phyloP scores from a whole-genome alignment of 495 filamentous ascomycete genomes.

The Tuber aestivum region DNA sequence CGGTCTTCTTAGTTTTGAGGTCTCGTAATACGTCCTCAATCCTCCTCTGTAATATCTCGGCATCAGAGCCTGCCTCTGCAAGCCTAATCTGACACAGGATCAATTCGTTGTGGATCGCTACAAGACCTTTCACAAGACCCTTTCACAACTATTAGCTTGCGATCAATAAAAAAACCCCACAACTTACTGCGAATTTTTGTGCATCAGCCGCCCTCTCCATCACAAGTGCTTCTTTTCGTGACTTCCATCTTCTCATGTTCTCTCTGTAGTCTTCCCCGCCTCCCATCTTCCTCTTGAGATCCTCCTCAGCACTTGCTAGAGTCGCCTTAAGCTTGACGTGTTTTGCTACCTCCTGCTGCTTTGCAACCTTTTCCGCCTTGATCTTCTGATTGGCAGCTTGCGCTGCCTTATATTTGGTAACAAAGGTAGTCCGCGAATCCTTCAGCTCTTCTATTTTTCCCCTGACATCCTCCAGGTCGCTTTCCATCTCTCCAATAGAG shows the following conservation, averaged over 20 bases:
- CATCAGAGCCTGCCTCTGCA: slow-evolving; percentile 75
- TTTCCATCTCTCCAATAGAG: slow-evolving; percentile 40
- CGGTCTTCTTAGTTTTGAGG: slow-evolving; percentile 48
- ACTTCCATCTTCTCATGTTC: slow-evolving; percentile 45
- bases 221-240: slow-evolving; percentile 53
- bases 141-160: slow-evolving; percentile 21
- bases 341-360: slow-evolving; percentile 30
- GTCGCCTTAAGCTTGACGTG: slow-evolving; percentile 25
- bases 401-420: slow-evolving; percentile 31
- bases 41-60: slow-evolving; percentile 56
- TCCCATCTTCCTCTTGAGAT: slow-evolving; percentile 25
- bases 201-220: slow-evolving; percentile 59
- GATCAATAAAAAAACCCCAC: background rate
- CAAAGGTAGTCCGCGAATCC: slow-evolving; percentile 10
- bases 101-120: slow-evolving; percentile 54
- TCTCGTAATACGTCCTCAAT: slow-evolving; percentile 55
- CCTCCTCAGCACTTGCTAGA: slow-evolving; percentile 36
- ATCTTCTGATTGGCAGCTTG: slow-evolving; percentile 23
- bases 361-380: slow-evolving; percentile 36
- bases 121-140: slow-evolving; percentile 26
- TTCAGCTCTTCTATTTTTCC: slow-evolving; percentile 35
- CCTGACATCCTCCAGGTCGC: slow-evolving; percentile 46
- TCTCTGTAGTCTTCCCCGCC: slow-evolving; percentile 29
- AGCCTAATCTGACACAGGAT: slow-evolving; percentile 61
- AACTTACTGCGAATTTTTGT: slow-evolving; percentile 59